Base-by-base conservation (phyloP, 23 red algal species). In the Porphyridium purpureum region DNA sequence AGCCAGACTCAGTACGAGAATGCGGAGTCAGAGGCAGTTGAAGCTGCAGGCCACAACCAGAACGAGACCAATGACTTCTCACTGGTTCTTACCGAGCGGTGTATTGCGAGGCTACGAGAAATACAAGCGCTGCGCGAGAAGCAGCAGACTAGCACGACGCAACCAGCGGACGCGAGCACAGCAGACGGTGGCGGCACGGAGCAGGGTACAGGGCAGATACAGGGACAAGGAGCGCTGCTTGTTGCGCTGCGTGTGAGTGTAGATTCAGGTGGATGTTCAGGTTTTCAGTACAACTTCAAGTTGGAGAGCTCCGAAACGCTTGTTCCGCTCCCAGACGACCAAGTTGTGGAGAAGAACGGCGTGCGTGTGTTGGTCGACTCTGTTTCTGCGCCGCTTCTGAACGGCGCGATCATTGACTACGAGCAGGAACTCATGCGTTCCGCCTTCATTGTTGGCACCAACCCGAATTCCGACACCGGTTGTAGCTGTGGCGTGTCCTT, bases 401-500 rank as follows among this genome's bases (percentile, higher is more conserved):
- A 59, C 29, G 87, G 87, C 8, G 48, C 77, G 32, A 84, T 62
- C 22, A 54, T 94, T 23, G 87, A 83, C 67, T 94, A 68, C 36
- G 62, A 67, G 26, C 69, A 94, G 24, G 87, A 94, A 60, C 41
- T 94, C 54, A 94, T 94, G 28, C 70, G 76, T 26, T 72, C 77
- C 29, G 65, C 75, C 34, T 94, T 94, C 49, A 57, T 68, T 2
- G 35, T 94, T 25, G 61, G 56, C 11, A 69, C 66, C 7, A 94
- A 94, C 49, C 87, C 87, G 20, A 84, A 84, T 47, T 82, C 87
- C 22, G 87, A 94, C 19, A 50, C 58, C 11, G 68, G 64, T 14
- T 94, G 87, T 56, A 81, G 87, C 21, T 94, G 87, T 55, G 87
- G 87, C 15, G 52, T 67, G 14, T 82, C 74, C 9, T 94, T 94